Evolutionary conservation across 768 basidiomycete genomes (phyloP).

Genomic region (Suillus clintonianus): DNA sequence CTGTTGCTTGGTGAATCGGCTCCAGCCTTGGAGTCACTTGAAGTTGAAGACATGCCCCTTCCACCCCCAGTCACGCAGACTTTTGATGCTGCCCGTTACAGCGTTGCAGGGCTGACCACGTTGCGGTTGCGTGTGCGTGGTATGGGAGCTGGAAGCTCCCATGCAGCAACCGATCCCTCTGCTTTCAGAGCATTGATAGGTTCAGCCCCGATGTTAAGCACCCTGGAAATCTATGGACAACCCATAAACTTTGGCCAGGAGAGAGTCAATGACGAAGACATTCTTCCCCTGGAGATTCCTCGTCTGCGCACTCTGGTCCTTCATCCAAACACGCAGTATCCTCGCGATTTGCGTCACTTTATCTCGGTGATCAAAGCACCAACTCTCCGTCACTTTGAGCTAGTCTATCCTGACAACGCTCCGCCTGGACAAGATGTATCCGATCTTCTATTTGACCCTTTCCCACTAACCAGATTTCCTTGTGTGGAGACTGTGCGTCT

Average conservation of each 20-base stretch:
- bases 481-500: conserved; percentile 2
- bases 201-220: conserved; percentile 4
- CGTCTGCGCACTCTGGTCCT: conserved; percentile 9
- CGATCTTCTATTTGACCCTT: conserved; percentile 10
- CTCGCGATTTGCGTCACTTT: conserved; percentile 6
- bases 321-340: conserved; percentile 12
- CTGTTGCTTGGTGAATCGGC: background rate
- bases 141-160: background rate
- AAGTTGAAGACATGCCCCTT: conserved; percentile 4
- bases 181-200: conserved; percentile 1
- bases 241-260: conserved; percentile 3
- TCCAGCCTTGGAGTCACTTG: background rate
- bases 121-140: background rate
- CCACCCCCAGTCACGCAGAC: conserved; percentile 4
- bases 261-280: conserved; percentile 1
- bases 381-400: background rate
- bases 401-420: background rate
- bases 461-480: conserved; percentile 9
- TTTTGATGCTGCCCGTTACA: conserved; percentile 1
- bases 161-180: conserved; percentile 5
- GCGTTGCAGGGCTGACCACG: conserved; percentile 1
- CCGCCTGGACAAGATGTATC: conserved; percentile 3
- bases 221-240: background rate
- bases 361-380: conserved; percentile 11
- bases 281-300: background rate